phyloP scores from a whole-genome alignment of 2,329 filamentous ascomycete genomes.

The Talaromyces funiculosus region DNA sequence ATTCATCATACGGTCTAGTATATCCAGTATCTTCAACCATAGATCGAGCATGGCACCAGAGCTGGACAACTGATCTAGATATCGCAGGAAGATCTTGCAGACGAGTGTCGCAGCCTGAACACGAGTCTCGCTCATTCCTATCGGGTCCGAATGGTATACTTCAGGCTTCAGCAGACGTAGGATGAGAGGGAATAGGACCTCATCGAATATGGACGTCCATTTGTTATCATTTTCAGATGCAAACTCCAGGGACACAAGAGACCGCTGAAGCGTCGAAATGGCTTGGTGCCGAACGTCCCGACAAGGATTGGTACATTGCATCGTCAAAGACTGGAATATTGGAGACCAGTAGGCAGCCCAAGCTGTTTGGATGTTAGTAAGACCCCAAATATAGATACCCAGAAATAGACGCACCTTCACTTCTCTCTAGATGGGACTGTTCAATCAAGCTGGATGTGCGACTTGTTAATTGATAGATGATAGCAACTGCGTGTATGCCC shows the following conservation, averaged over 20 bases:
- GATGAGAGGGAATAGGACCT: conserved; percentile 90
- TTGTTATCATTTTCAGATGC: conserved; percentile 78
- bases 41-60: conserved; percentile 87
- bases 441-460: conserved; percentile 82
- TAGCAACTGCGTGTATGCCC: conserved; percentile 71
- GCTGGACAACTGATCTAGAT: conserved; percentile 74
- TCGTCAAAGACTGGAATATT: conserved; percentile 80
- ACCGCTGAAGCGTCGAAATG: conserved; percentile 77
- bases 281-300: conserved; percentile 87
- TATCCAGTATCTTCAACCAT: conserved; percentile 86
- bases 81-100: conserved; percentile 93
- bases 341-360: conserved; percentile 98
- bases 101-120: conserved; percentile 86
- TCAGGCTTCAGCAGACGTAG: conserved; percentile 84
- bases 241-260: conserved; percentile 76
- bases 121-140: conserved; percentile 92
- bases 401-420: conserved; percentile 54
- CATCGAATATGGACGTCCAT: conserved; percentile 91
- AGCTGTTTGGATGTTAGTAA: conserved; percentile 47
- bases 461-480: conserved; percentile 74
- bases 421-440: conserved; percentile 85
- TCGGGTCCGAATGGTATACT: conserved; percentile 81
- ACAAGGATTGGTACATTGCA: conserved; percentile 90
- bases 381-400: conserved; percentile 9
- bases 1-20: conserved; percentile 95